phyloP scores from a whole-genome alignment of 2,329 filamentous ascomycete species.

The Colletotrichum cordylinicola region DNA sequence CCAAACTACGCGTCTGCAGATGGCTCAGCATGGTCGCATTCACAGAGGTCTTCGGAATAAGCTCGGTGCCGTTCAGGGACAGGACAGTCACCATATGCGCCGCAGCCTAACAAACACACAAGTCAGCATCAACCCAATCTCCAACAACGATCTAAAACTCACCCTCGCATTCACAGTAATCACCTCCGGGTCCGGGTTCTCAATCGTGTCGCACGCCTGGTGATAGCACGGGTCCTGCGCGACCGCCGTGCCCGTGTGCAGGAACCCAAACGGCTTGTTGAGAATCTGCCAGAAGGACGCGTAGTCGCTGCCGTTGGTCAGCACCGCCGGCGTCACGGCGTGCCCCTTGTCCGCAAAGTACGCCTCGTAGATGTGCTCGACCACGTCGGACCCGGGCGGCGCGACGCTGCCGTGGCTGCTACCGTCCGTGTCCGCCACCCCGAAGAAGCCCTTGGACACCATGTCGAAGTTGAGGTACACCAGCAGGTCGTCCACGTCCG shows the following conservation, averaged over 20 bases:
- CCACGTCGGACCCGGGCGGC: constrained; percentile 34
- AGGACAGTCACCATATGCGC: constrained; percentile 36
- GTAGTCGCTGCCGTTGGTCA: constrained; percentile 63
- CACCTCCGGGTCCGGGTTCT: constrained; percentile 42
- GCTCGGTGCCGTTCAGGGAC: constrained; percentile 31
- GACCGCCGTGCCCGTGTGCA: constrained; percentile 66
- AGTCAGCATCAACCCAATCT: background rate
- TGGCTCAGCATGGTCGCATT: constrained; percentile 28
- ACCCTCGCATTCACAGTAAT: constrained; percentile 37
- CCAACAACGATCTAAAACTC: background rate
- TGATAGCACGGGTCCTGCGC: constrained; percentile 41
- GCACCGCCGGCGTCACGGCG: constrained; percentile 29
- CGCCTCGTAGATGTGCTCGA: constrained; percentile 38
- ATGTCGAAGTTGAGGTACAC: constrained; percentile 49
- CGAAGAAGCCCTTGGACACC: constrained; percentile 41
- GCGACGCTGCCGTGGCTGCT: constrained; percentile 42
- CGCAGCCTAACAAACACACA: constrained; percentile 25
- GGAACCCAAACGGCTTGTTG: constrained; percentile 57
- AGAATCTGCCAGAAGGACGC: constrained; percentile 63
- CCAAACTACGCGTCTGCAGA: constrained; percentile 23
- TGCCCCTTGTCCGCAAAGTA: constrained; percentile 37
- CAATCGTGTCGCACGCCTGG: constrained; percentile 45
- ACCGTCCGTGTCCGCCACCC: constrained; percentile 39
- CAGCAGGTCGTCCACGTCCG: constrained; percentile 40
- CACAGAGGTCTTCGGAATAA: constrained; percentile 35